These are phyloP conservation scores for Syncephalastrum contaminatum DNA, from an alignment of 371 early-diverging fungal species.

Conservation along the genomic window DNA sequence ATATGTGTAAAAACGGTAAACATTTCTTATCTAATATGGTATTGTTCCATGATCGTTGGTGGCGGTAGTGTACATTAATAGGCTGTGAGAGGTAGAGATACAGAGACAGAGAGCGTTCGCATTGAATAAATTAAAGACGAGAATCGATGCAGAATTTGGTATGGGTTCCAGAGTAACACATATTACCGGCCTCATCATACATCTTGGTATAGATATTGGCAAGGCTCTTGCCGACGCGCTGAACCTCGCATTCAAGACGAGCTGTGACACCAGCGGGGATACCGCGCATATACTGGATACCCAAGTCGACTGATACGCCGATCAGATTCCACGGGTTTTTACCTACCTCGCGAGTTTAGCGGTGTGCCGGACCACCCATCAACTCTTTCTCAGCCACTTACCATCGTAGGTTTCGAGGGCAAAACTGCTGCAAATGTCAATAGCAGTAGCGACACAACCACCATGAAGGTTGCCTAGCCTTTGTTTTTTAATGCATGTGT, in stretches of 20 bases:
- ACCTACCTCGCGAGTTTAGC: slow-evolving; percentile 9
- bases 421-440: slow-evolving; percentile 48
- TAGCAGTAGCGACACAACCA: slow-evolving; percentile 45
- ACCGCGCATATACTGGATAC: slow-evolving; percentile 31
- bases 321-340: slow-evolving; percentile 24
- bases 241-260: slow-evolving; percentile 38
- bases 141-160: slow-evolving; percentile 39
- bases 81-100: no score
- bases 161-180: slow-evolving; percentile 43
- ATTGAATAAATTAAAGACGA: slow-evolving; percentile 15
- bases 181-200: slow-evolving; percentile 23
- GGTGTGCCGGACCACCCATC: no score
- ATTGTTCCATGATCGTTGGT: no score
- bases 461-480: slow-evolving; percentile 42
- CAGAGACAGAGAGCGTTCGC: no score
- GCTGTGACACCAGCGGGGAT: slow-evolving; percentile 25
- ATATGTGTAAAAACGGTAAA: no score
- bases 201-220: slow-evolving; percentile 39
- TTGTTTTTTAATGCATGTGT: neutral
- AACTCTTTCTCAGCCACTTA: no score
- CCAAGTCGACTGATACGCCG: slow-evolving; percentile 43
- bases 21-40: no score
- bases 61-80: no score
- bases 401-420: slow-evolving; percentile 25
- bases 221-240: slow-evolving; percentile 33